A percentile compares a stretch with the other conserved stretches of the same genome.
These are phyloP conservation scores for Fragaria vesca DNA, from an alignment of 306 rosid species.

Conservation along the genomic window DNA sequence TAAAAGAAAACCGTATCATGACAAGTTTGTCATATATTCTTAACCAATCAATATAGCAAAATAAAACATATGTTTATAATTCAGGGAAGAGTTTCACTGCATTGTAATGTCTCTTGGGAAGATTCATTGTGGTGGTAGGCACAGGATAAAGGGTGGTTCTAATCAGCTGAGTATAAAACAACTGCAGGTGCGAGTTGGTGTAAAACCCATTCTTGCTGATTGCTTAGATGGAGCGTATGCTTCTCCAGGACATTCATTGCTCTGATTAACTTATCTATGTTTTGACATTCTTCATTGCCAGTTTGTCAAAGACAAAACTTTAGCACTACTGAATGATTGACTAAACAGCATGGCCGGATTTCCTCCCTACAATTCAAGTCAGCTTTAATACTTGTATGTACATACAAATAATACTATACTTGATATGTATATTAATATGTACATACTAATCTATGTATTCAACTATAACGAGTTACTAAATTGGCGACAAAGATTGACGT, in stretches of 20 bases:
- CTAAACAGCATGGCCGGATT: not conserved
- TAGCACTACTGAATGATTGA: not conserved
- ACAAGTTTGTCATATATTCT: not conserved
- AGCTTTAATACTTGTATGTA: not conserved
- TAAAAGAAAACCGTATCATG: not conserved
- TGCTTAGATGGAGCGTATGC: slow-evolving; percentile 74
- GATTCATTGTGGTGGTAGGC: slow-evolving; percentile 56
- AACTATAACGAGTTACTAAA: not conserved
- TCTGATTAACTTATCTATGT: slow-evolving; percentile 34
- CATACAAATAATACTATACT: no score
- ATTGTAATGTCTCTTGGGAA: slow-evolving; percentile 57
- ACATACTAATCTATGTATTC: not conserved
- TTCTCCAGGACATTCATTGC: slow-evolving; percentile 63
- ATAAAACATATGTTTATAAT: slow-evolving; percentile 8
- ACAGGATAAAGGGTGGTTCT: slow-evolving; percentile 59
- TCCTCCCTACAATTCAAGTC: not conserved
- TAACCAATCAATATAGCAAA: not conserved
- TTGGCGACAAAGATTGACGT: not conserved
- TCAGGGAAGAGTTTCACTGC: slow-evolving; percentile 63
- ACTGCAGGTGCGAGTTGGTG: slow-evolving; percentile 58
- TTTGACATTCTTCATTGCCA: not conserved
- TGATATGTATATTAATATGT: no score
- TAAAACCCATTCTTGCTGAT: slow-evolving; percentile 71
- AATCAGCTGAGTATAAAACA: slow-evolving; percentile 48
- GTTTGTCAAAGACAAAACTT: not conserved